Evolutionary conservation across 768 basidiomycete species (phyloP), one percentile per base, ranked within the genome.

Genomic region (Mrakia gelida): DNA sequence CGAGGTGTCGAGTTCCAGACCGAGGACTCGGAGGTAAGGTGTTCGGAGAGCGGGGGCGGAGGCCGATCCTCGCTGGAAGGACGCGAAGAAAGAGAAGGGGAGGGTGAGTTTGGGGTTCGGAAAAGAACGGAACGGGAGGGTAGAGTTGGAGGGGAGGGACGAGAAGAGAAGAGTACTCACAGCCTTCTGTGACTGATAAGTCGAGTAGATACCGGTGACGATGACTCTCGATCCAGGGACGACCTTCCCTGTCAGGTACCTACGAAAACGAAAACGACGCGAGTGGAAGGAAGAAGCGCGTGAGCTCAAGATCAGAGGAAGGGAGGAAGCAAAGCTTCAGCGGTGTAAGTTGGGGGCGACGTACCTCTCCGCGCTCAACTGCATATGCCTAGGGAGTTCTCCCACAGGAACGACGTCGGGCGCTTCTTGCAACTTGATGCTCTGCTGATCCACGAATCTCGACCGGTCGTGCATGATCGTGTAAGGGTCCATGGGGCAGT

Each of bases 331-430:
- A 8, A 38, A 8, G 8, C 38, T 38, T 38, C 38, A 38, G 38
- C 38, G 38, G 38, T 3, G 4, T 38, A 8, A 8, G 38, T 8
- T 38, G 38, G 8, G 38, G 8, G n/a, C n/a, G n/a, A 81, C 80
- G 63, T 30, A 85, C 84, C 96, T 87, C 84, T 99, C 97, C 7
- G 90, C 90, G 41, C 93, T 95, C 34, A 99, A 87, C 72, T 96
- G 88, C 88, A 99, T 94, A 83, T 98, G 97, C 71, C 95, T 86
- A 13, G 97, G 97, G 61, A 99, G 87, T 83, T 99, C 97, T 88
- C 97, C 97, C 34, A 98, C 95, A 0, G 97, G 97, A 1, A 99
- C 97, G 94, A 98, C 97, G 84, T 99, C 97, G 0, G 97, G 97
- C 26, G 96, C 95, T 85, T 99, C 97, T 85, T 99, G 97, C 18